phyloP scores from a whole-genome alignment of 768 basidiomycete species.

The Termitomyces sp. region DNA sequence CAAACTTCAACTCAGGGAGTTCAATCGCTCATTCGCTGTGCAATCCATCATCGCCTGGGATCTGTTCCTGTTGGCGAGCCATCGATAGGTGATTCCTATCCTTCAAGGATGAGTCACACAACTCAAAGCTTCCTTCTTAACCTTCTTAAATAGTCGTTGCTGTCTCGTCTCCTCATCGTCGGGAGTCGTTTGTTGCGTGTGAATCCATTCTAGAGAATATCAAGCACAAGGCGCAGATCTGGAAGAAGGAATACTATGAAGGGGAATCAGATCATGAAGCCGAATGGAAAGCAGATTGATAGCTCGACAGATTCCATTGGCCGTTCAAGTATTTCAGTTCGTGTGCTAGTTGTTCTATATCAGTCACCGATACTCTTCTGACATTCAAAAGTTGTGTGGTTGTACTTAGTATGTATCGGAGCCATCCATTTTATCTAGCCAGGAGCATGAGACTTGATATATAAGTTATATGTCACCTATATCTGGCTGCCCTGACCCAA shows the following conservation, averaged over 20 bases:
- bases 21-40: slow-evolving; percentile 50
- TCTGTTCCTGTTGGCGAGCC: slow-evolving; percentile 73
- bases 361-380: neutral
- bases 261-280: slow-evolving; percentile 59
- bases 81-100: slow-evolving; percentile 51
- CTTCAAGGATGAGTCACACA: neutral
- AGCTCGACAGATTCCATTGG: too few relatives aligned
- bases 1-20: slow-evolving; percentile 21
- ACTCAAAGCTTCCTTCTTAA: neutral
- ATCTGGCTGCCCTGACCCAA: neutral
- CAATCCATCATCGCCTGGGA: slow-evolving; percentile 76
- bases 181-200: slow-evolving; percentile 76
- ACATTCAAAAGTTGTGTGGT: neutral
- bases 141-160: slow-evolving; percentile 66
- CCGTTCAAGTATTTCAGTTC: neutral
- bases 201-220: slow-evolving; percentile 85
- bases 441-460: slow-evolving; percentile 9
- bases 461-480: neutral
- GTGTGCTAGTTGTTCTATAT: neutral
- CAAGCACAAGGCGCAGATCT: slow-evolving; percentile 80
- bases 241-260: slow-evolving; percentile 90
- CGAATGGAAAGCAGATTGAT: slow-evolving; percentile 67
- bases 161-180: slow-evolving; percentile 80
- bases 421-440: neutral
- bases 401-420: neutral